Evolutionary conservation across 495 filamentous ascomycete species (phyloP), one percentile per base, ranked within the genome.

Genomic region (Aspergillus indologenus): DNA sequence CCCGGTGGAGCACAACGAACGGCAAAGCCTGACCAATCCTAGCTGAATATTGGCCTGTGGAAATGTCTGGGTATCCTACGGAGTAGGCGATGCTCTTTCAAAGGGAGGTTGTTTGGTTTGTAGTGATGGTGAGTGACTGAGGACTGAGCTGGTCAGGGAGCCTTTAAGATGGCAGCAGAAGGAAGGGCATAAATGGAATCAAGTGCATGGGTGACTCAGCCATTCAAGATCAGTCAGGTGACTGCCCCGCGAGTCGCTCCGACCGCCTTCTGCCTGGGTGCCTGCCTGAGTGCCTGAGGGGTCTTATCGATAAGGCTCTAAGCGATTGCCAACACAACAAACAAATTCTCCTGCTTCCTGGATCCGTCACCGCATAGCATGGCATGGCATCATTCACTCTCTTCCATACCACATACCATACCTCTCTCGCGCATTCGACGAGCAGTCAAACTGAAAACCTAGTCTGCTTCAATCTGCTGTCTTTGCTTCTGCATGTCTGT

Each of bases 241-340:
- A 45, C 44, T 45, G 17, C 45, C 45, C 45, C 18, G 19, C 45
- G 5, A 40, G 12, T 40, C 6, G 12, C 3, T n/a, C 44, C 17
- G 12, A 45, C 44, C 44, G 44, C 44, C 44, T 45, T n/a, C n/a
- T n/a, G n/a, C n/a, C n/a, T n/a, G n/a, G n/a, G n/a, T n/a, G n/a
- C n/a, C n/a, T n/a, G n/a, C 44, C 44, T n/a, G 44, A 1, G 5
- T 46, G 18, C 34, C 34, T 40, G 18, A 17, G 7, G 1, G 1
- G 5, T 40, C 45, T 47, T 47, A 47, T 47, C 19, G 45, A 47
- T 47, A 47, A 47, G 45, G 19, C 44, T 18, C 19, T 47, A 47
- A 47, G n/a, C 45, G 45, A 47, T 23, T 23, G 45, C 45, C 45
- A 47, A 9, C 45, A 47, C 45, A 47, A 47, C 45, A 20, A 20